phyloP scores from a whole-genome alignment of 208 protist genomes.

The Tritrichomonas musculus region DNA sequence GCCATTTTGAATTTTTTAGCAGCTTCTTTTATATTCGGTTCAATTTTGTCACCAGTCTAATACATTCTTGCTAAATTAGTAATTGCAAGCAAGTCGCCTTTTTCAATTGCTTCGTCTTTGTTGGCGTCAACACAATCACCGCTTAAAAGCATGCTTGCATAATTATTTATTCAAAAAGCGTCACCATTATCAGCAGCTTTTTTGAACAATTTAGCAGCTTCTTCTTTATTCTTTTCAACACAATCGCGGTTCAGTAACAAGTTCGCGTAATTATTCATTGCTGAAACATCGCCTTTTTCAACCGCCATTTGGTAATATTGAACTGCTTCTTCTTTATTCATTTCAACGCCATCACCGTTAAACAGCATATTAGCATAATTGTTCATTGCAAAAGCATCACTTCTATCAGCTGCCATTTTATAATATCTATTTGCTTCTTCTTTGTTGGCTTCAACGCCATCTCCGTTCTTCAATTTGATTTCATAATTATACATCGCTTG shows the following conservation, averaged over 20 bases:
- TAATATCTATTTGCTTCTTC: not conserved
- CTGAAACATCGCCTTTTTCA: not conserved
- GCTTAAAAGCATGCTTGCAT: no score
- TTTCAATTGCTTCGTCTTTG: not conserved
- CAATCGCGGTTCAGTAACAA: not conserved
- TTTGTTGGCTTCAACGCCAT: not conserved
- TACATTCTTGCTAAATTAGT: not conserved
- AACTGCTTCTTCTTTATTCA: not conserved
- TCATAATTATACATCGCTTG: not conserved
- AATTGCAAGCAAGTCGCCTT: not conserved
- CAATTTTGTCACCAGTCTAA: not conserved
- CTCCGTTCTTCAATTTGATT: not conserved
- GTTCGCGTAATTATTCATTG: no score
- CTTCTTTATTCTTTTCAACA: not conserved
- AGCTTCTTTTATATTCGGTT: not conserved
- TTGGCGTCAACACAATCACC: no score
- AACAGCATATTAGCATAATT: not conserved
- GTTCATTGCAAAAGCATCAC: not conserved
- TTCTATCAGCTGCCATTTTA: not conserved
- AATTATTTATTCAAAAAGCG: no score
- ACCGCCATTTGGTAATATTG: not conserved
- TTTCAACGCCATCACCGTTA: no score
- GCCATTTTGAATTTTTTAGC: not conserved
- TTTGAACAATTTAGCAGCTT: not conserved
- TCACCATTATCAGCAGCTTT: not conserved